phyloP scores from a whole-genome alignment of 495 filamentous ascomycete genomes.

The Sabuloglossum arenarium region DNA sequence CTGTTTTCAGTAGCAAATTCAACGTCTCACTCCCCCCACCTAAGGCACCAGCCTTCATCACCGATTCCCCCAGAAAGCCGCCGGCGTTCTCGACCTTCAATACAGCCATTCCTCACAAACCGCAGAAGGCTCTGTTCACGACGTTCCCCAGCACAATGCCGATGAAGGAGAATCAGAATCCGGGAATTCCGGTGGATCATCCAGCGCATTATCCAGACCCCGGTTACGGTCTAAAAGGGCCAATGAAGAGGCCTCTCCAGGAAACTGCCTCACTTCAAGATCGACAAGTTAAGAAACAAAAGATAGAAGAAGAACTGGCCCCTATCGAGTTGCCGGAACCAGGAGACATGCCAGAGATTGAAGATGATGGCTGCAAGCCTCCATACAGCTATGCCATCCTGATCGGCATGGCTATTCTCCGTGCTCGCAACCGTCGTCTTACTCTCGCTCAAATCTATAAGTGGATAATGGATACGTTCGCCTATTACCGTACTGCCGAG shows the following conservation, averaged over 20 bases:
- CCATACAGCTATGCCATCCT: conserved; percentile 83
- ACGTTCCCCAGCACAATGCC: conserved; percentile 33
- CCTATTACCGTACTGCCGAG: conserved; percentile 63
- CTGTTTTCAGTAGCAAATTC: conserved; percentile 4
- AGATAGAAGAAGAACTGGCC: conserved; percentile 24
- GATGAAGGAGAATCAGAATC: conserved; percentile 41
- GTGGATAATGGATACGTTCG: conserved; percentile 91
- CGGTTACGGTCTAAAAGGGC: conserved; percentile 35
- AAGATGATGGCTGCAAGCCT: conserved; percentile 80
- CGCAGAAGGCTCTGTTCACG: conserved; percentile 42
- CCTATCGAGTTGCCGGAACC: conserved; percentile 39
- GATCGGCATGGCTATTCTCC: conserved; percentile 91
- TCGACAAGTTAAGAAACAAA: conserved; percentile 38
- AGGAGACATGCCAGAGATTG: conserved; percentile 54
- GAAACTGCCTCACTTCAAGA: conserved; percentile 61
- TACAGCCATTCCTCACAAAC: conserved; percentile 6
- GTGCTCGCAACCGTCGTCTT: conserved; percentile 61
- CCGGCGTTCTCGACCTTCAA: not conserved
- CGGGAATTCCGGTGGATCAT: conserved; percentile 25
- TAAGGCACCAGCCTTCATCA: not conserved
- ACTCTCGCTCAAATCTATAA: conserved; percentile 97
- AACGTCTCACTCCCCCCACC: conserved; percentile 4
- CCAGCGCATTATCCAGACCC: conserved; percentile 32
- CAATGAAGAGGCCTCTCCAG: conserved; percentile 44
- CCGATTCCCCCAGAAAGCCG: conserved; percentile 3